Evolutionary conservation across 306 rosid species (phyloP), one percentile per base, ranked within the genome.

Genomic region (Cucurbita ficifolia): DNA sequence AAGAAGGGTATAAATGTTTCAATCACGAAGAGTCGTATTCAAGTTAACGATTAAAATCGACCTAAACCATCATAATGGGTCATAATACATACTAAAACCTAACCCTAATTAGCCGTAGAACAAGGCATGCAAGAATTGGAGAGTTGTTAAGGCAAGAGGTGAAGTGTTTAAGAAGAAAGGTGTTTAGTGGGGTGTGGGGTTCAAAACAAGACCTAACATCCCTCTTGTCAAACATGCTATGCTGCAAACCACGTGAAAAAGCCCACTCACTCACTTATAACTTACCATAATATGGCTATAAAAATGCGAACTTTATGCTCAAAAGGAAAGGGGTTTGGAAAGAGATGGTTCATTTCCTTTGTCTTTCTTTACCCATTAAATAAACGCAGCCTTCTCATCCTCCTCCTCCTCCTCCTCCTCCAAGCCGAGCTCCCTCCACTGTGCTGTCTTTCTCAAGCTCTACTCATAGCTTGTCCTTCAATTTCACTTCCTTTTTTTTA

Each of bases 361-460:
- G 18, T 54, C 60, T 38, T 38, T 74, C 82, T 77, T 76, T 78
- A 78, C 81, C 35, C n/a, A 88, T 74, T 70, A 86, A 83, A 83
- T 87, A 83, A 83, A 81, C 79, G 72, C 77, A 22, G 2, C n/a
- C n/a, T 57, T 38, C 7, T 5, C 14, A 7, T 4, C 33, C 33
- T 29, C 33, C 3, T 29, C 33, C 33, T 29, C 33, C 33, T 29
- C 33, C 33, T 29, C 33, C 33, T 29, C 33, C 33, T 29, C 33
- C 33, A 24, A 24, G 29, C 29, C 2, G 29, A 24, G 29, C 29
- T 24, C 3, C 33, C 33, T 29, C 33, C 68, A 81, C 81, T 82
- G 84, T 84, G 83, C 84, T 87, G 89, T 87, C 91, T 78, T 83
- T 85, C 89, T 88, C 88, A 84, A 40, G 79, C 79, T 73, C 76